Evolutionary conservation across 306 rosid species (phyloP).

Genomic region (Elaeagnus macrophylla): DNA sequence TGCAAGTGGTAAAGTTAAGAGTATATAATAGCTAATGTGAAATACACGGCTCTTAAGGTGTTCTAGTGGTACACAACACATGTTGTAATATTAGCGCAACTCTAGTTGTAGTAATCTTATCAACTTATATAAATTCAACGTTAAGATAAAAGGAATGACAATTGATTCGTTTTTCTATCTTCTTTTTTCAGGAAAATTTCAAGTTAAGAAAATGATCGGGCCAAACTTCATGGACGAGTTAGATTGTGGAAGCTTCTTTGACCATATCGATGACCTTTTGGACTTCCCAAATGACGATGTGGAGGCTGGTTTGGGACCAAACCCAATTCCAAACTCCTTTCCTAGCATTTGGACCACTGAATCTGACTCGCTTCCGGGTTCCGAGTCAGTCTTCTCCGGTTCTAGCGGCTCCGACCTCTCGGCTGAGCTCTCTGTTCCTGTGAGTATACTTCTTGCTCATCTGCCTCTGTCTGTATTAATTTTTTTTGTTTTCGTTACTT

Average conservation of each 20-base stretch:
- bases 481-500: neutral
- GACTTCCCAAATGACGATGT: conserved; percentile 62
- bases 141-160: too few relatives aligned
- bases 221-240: conserved; percentile 63
- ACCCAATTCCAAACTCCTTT: conserved; percentile 30
- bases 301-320: conserved; percentile 26
- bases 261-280: conserved; percentile 85
- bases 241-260: conserved; percentile 89
- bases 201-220: conserved; percentile 49
- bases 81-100: too few relatives aligned
- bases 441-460: conserved; percentile 14
- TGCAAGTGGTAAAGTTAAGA: too few relatives aligned
- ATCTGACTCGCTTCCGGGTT: conserved; percentile 34
- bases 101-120: too few relatives aligned
- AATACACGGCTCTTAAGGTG: too few relatives aligned
- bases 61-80: too few relatives aligned
- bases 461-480: too few relatives aligned
- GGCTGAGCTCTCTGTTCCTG: conserved; percentile 89
- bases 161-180: too few relatives aligned
- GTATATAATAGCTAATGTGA: too few relatives aligned
- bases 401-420: conserved; percentile 65
- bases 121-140: too few relatives aligned
- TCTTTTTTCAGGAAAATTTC: conserved; percentile 18
- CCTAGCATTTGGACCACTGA: conserved; percentile 53
- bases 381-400: conserved; percentile 57